These are phyloP conservation scores for Globisporangium sylvaticum DNA, from an alignment of 352 stramenopile genomes.

Conservation along the genomic window DNA sequence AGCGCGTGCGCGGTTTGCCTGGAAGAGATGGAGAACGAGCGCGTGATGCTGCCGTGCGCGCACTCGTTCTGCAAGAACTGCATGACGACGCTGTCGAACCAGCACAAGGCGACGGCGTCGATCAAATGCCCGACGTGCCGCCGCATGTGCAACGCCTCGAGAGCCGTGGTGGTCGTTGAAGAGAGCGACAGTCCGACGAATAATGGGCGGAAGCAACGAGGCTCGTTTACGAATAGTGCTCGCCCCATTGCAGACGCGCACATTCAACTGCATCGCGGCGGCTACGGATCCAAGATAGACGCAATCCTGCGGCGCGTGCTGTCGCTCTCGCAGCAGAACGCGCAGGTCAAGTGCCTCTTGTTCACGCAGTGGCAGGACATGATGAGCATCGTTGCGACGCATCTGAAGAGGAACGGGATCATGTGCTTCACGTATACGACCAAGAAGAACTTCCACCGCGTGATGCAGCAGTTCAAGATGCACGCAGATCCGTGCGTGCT, in stretches of 20 bases:
- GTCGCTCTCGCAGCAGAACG: constrained; percentile 37
- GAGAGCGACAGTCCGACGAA: not conserved
- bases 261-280: constrained; percentile 16
- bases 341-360: constrained; percentile 83
- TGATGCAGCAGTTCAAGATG: constrained; percentile 52
- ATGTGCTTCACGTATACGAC: constrained; percentile 67
- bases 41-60: constrained; percentile 80
- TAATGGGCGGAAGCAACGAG: not conserved
- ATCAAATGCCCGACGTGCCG: constrained; percentile 64
- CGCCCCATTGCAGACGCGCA: constrained; percentile 13
- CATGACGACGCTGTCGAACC: constrained; percentile 31
- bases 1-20: constrained; percentile 76
- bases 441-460: constrained; percentile 45
- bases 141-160: constrained; percentile 21
- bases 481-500: constrained; percentile 55
- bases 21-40: constrained; percentile 50
- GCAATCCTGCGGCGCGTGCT: constrained; percentile 48
- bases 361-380: constrained; percentile 93
- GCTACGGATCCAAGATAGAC: constrained; percentile 73
- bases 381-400: constrained; percentile 34
- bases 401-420: constrained; percentile 42
- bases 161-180: constrained; percentile 24
- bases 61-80: constrained; percentile 77
- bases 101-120: constrained; percentile 16
- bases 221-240: not conserved